These are phyloP conservation scores for Elongisporangium undulatum DNA, from an alignment of 352 stramenopile species.

Conservation along the genomic window DNA sequence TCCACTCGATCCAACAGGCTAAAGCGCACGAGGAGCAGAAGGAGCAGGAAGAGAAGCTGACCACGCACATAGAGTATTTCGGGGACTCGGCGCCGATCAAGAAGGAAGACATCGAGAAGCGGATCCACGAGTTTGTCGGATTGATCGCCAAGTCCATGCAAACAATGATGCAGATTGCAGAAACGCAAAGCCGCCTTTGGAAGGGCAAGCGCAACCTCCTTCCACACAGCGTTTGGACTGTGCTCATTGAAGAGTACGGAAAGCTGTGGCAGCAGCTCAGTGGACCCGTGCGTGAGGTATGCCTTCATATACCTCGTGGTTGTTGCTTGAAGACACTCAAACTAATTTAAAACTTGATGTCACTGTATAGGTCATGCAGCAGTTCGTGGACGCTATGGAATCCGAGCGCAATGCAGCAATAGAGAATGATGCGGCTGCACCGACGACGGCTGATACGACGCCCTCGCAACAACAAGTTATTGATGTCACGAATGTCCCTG, in stretches of 20 bases:
- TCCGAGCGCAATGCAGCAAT: neutral
- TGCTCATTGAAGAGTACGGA: slow-evolving; percentile 40
- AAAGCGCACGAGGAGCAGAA: slow-evolving; percentile 40
- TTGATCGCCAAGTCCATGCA: slow-evolving; percentile 52
- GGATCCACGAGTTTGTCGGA: slow-evolving; percentile 58
- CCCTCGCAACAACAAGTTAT: neutral
- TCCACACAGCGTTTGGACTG: slow-evolving; percentile 18
- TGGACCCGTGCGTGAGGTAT: slow-evolving; percentile 51
- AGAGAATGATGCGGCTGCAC: neutral
- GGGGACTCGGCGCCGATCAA: slow-evolving; percentile 56
- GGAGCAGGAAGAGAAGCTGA: slow-evolving; percentile 38
- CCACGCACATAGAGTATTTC: slow-evolving; percentile 54
- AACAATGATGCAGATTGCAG: slow-evolving; percentile 48
- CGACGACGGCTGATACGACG: neutral
- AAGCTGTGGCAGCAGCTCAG: slow-evolving; percentile 38
- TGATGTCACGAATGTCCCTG: neutral
- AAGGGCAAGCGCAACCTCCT: slow-evolving; percentile 31
- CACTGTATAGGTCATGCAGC: slow-evolving; percentile 9
- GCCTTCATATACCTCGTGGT: slow-evolving; percentile 5
- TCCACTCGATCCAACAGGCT: slow-evolving; percentile 48
- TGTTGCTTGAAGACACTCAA: slow-evolving; percentile 8
- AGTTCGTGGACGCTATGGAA: slow-evolving; percentile 11
- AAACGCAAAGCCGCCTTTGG: slow-evolving; percentile 50
- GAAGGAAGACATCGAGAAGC: slow-evolving; percentile 55
- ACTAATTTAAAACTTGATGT: slow-evolving; percentile 3